phyloP scores from a whole-genome alignment of 129 eudicot genomes.

The Helianthus annuus region DNA sequence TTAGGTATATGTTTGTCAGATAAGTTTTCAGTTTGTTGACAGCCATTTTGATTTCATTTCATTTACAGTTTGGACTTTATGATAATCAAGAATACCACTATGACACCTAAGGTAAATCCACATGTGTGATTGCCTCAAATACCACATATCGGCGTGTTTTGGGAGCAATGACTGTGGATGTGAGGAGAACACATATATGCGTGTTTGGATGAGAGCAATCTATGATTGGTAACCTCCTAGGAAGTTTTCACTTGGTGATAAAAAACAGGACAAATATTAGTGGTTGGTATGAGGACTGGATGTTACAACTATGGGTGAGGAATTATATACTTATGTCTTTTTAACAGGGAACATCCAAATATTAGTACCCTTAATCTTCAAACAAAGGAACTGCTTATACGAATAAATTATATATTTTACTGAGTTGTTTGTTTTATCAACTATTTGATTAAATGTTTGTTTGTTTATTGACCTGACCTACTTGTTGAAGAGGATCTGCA shows the following conservation, averaged over 20 bases:
- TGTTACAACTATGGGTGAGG: background rate
- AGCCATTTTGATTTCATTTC: background rate
- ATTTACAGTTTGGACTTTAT: slow-evolving; percentile 3
- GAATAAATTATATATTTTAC: slow-evolving; percentile 10
- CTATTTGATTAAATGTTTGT: slow-evolving; percentile 6
- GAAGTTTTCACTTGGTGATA: background rate
- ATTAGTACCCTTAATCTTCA: slow-evolving; percentile 2
- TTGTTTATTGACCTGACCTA: slow-evolving; percentile 8
- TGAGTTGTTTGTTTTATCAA: background rate
- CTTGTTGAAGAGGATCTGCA: slow-evolving; percentile 11
- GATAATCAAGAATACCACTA: no score
- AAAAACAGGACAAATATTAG: background rate
- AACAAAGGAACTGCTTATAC: background rate
- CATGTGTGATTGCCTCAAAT: background rate
- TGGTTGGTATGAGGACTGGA: background rate
- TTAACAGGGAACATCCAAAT: slow-evolving; percentile 19
- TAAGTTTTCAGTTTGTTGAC: slow-evolving; percentile 5
- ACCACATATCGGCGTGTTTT: background rate
- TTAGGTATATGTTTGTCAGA: slow-evolving; percentile 19
- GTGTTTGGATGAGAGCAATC: background rate
- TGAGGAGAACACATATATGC: background rate
- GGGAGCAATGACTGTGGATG: background rate
- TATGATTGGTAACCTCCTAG: background rate
- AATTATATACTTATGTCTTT: slow-evolving; percentile 16
- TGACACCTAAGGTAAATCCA: no score